phyloP scores from a whole-genome alignment of 1,284 basidiomycete species.

The Rugosomyces carneus region DNA sequence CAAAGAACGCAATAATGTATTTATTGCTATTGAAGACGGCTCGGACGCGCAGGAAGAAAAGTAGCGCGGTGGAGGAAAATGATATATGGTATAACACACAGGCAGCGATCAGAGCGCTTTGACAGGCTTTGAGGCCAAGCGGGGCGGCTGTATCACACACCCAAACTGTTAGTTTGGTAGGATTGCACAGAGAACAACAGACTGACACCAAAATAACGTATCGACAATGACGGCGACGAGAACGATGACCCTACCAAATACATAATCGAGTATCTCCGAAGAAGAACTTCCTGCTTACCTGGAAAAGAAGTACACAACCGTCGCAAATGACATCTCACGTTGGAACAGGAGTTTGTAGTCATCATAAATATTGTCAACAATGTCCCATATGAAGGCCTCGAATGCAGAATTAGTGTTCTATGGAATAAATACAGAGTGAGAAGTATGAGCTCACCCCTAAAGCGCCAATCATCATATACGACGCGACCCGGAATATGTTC shows the following conservation, averaged over 20 bases:
- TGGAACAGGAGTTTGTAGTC: neutral
- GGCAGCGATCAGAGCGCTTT: constrained; percentile 36
- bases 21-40: constrained; percentile 4
- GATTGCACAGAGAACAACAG: neutral
- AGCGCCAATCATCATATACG: constrained; percentile 2
- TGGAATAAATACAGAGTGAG: neutral
- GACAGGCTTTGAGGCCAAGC: neutral
- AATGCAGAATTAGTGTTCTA: neutral
- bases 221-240: neutral
- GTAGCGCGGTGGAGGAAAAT: constrained; percentile 5
- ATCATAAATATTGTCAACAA: neutral
- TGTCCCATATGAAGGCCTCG: neutral
- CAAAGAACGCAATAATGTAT: neutral
- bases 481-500: neutral
- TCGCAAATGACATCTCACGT: neutral
- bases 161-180: too few relatives aligned
- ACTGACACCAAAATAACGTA: neutral
- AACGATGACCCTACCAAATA: neutral
- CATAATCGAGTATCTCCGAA: neutral
- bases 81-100: constrained; percentile 2
- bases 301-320: neutral
- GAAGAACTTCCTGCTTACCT: neutral
- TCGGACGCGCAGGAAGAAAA: constrained; percentile 6
- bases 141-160: neutral
- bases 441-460: neutral